Evolutionary conservation across 1,284 basidiomycete species (phyloP).

Genomic region (Fomitopsis betulina): DNA sequence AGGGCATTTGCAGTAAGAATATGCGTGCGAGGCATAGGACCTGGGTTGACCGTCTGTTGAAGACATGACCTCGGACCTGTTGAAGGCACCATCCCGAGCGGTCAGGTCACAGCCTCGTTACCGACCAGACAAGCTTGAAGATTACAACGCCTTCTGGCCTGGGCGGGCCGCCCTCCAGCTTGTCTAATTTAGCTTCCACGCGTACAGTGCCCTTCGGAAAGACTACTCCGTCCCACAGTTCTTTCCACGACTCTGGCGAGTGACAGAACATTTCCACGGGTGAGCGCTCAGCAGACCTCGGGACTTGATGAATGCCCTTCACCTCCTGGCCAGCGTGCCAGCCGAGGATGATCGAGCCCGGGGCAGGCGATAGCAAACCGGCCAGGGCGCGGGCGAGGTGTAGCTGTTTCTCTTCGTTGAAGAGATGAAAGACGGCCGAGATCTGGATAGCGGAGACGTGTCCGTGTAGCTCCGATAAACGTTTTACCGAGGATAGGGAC

Average conservation of each 20-base stretch:
- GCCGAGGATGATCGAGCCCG: slow-evolving; percentile 31
- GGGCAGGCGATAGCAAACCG: slow-evolving; percentile 30
- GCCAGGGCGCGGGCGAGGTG: slow-evolving; percentile 33
- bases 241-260: slow-evolving; percentile 34
- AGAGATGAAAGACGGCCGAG: slow-evolving; percentile 44
- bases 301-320: slow-evolving; percentile 16
- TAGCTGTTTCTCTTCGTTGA: slow-evolving; percentile 35
- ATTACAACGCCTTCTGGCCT: background rate
- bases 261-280: slow-evolving; percentile 24
- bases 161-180: background rate
- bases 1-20: background rate
- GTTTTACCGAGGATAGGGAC: slow-evolving; percentile 26
- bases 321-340: slow-evolving; percentile 18
- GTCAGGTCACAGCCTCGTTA: background rate
- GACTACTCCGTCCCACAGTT: slow-evolving; percentile 38
- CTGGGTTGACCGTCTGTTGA: background rate
- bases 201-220: slow-evolving; percentile 34
- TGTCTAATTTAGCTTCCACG: slow-evolving; percentile 23
- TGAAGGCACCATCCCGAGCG: background rate
- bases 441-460: slow-evolving; percentile 39
- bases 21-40: background rate
- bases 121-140: background rate
- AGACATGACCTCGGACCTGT: background rate
- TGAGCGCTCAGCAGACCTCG: slow-evolving; percentile 9
- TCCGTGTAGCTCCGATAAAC: slow-evolving; percentile 35